Percentiles rank a stretch among this genome's conserved stretches.
These are phyloP conservation scores for Claviceps sp. DNA, from an alignment of 2,329 filamentous ascomycete genomes.

Conservation along the genomic window DNA sequence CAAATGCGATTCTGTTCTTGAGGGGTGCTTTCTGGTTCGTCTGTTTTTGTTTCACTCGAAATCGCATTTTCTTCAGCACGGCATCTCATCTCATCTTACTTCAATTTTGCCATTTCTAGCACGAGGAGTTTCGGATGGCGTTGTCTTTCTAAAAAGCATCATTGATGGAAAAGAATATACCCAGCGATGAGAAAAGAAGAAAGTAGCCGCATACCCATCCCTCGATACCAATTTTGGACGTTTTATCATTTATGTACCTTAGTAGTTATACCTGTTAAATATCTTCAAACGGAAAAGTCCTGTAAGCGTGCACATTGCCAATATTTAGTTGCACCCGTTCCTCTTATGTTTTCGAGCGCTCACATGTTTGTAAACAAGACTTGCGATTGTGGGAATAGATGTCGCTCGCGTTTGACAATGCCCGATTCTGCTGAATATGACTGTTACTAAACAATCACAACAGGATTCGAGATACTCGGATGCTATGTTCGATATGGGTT, in stretches of 20 bases:
- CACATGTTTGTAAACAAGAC: no score
- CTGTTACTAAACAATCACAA: no score
- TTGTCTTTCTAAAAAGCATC: neutral
- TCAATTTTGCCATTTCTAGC: neutral
- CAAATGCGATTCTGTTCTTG: neutral
- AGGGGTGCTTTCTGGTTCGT: neutral
- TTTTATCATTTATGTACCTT: neutral
- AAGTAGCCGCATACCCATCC: neutral
- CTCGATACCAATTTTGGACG: slow-evolving; percentile 2
- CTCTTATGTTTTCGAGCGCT: no score
- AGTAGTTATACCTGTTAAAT: neutral
- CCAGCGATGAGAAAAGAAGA: neutral
- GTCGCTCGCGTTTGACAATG: no score
- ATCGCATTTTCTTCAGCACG: neutral
- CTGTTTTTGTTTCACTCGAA: neutral
- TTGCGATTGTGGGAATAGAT: no score
- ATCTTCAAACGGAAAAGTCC: no score
- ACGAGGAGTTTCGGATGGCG: slow-evolving; percentile 7
- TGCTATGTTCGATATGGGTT: no score
- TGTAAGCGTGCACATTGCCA: no score
- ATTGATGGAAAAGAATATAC: neutral
- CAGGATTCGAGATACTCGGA: no score
- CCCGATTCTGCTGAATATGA: no score
- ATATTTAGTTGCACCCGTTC: no score
- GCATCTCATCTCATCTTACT: slow-evolving; percentile 9